Evolutionary conservation across 2,329 filamentous ascomycete genomes (phyloP), one percentile per base, ranked within the genome.

Genomic region (Cladosporium sp.): DNA sequence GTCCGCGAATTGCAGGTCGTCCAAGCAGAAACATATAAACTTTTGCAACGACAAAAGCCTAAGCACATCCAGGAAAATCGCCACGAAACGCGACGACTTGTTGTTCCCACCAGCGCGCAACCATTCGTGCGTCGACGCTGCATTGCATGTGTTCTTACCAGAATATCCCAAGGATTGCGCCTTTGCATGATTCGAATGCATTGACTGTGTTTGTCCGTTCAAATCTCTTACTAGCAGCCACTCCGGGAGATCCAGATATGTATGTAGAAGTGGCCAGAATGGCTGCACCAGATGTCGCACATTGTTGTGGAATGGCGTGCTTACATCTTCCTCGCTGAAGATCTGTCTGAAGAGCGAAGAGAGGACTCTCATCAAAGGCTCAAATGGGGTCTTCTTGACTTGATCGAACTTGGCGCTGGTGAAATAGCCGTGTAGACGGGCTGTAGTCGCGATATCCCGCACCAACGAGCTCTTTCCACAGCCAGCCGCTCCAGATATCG

Each of bases 1-100:
- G 68, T 97, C 93, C 6, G 91, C 91, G 71, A 91, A 94, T 66
- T 97, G 91, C 32, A 97, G 76, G 71, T 97, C 93, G 67, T 97
- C 93, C 25, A 97, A 75, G 65, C 87, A 91, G 65, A 96, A 86
- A 67, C 90, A 95, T 55, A 96, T 91, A 66, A 96, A 86, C 66
- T 92, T 94, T 70, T 92, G 86, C 19, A 86, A 80, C 0, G 90
- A 88, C 56, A 97, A 86, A 40, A 95, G 83, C 53, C 90, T 84
- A 51, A 97, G 73, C 9, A 96, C 87, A 64, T 97, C 92, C 45
- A 96, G 77, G 65, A 95, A 93, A 1, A 90, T 92, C 68, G 91
- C 93, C 80, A 93, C 89, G 57, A 96, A 81, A 12, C 90, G 85
- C 62, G 90, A 87, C 1, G 81, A 80, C 60, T 77, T 79, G 22